Base-by-base conservation (phyloP, 192 early-diverging fungal genomes). In the Funneliformis geosporum region DNA sequence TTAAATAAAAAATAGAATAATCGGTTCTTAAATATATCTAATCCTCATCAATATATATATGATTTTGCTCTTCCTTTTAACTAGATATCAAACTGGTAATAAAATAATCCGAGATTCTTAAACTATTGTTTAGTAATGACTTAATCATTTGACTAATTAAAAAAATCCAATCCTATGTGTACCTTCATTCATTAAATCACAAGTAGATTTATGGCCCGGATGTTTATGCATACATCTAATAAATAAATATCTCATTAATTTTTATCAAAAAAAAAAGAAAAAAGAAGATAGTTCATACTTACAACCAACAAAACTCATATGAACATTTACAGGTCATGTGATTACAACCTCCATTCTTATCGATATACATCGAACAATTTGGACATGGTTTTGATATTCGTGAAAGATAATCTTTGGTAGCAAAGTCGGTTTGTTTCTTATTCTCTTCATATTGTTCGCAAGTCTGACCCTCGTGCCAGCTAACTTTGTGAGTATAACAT, bases 401-500 rank as follows among this genome's bases (percentile, higher is more conserved):
- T 60, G 21, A 61, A 21, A 75, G 8, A 75, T 75, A 75, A 44
- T 75, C 59, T 25, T 38, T 21, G 16, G 73, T 75, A 60, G 59
- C 59, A 59, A 23, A 60, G 4, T 75, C 73, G 21, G 73, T 21
- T 43, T 59, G 21, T 43, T 75, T 75, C 40, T 23, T 75, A 10
- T 59, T 33, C 33, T 40, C 8, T 27, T 75, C 59, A 25, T 75
- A 75, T 38, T 59, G 38, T 11, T 60, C 23, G 6, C 73, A 75
- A 59, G 73, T 75, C 42, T 60, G n/a, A 40, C 23, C 73, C 9
- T 7, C 25, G 25, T 75, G 73, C 73, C 73, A 75, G 8, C 25
- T n/a, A 75, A 75, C 60, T 61, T 75, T 16, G 28, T 75, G 73
- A n/a, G 12, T 75, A 44, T 75, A 75, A 75, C 73, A 75, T 40